Evolutionary conservation across 1,284 basidiomycete species (phyloP).

Genomic region (Pseudozyma pruni): DNA sequence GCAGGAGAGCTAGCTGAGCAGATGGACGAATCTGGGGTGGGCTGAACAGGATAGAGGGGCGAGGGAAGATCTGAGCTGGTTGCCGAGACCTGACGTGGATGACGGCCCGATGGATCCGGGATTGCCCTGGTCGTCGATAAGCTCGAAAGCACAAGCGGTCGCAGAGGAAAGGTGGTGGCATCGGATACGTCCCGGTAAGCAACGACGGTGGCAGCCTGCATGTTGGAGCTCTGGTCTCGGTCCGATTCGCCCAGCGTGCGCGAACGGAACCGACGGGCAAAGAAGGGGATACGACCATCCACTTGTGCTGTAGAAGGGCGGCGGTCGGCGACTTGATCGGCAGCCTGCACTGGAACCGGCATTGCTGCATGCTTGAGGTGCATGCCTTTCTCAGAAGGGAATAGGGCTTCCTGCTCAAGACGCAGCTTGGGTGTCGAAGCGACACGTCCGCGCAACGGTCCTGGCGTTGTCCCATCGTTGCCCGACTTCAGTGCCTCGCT

Average conservation of each 20-base stretch:
- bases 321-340: constrained; percentile 3
- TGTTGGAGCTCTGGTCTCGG: constrained; percentile 8
- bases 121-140: neutral
- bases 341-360: constrained; percentile 5
- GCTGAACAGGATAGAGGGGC: constrained; percentile 14
- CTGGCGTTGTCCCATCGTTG: constrained; percentile 4
- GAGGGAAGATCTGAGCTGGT: constrained; percentile 28
- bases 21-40: constrained; percentile 32
- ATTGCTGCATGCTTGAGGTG: constrained; percentile 20
- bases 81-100: constrained; percentile 26
- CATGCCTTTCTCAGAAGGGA: constrained; percentile 11
- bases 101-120: constrained; percentile 11
- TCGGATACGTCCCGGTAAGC: no score
- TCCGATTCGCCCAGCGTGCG: constrained; percentile 51
- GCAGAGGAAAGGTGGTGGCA: neutral
- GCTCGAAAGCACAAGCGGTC: constrained; percentile 8
- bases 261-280: constrained; percentile 48
- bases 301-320: constrained; percentile 42
- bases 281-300: constrained; percentile 34
- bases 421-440: constrained; percentile 49
- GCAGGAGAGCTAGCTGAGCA: constrained; percentile 31
- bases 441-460: constrained; percentile 32
- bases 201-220: constrained; percentile 13
- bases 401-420: constrained; percentile 10
- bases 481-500: neutral